Conservation (phyloP, 1,284 basidiomycete species). For the Ustilago esculenta region DNA sequence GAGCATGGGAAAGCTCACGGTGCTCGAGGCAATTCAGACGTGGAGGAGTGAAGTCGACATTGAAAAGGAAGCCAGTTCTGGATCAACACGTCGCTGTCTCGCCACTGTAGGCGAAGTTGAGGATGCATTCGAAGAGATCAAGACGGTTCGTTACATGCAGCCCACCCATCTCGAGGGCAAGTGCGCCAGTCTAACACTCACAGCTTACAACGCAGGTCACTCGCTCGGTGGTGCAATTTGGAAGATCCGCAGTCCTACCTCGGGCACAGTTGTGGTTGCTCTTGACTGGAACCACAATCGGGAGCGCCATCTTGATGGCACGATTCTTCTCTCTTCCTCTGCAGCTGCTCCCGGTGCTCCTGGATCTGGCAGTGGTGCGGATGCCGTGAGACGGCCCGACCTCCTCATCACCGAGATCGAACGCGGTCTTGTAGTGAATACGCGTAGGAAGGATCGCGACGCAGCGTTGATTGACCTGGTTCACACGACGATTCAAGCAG, state of each 20-base stretch:
- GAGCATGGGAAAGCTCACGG: conserved; percentile 90
- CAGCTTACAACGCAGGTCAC: conserved; percentile 94
- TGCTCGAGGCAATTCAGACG: conserved; percentile 55
- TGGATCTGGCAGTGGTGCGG: conserved; percentile 21
- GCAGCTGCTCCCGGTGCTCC: conserved; percentile 33
- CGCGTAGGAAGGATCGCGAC: conserved; percentile 89
- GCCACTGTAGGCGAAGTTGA: conserved; percentile 86
- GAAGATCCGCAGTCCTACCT: conserved; percentile 96
- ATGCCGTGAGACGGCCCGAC: conserved; percentile 61
- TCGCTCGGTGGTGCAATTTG: conserved; percentile 96
- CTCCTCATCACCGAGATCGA: conserved; percentile 93
- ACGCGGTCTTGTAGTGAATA: conserved; percentile 77
- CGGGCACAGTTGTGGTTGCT: conserved; percentile 93
- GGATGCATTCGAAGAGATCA: conserved; percentile 91
- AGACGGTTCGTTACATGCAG: conserved; percentile 91
- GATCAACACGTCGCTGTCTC: conserved; percentile 69
- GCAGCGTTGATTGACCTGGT: conserved; percentile 73
- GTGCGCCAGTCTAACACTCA: conserved; percentile 77
- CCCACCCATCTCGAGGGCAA: conserved; percentile 91
- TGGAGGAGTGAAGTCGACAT: conserved; percentile 62
- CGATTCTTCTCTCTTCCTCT: conserved; percentile 71
- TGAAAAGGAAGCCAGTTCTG: conserved; percentile 14
- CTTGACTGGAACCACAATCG: conserved; percentile 96
- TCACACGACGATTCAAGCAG: conserved; percentile 84
- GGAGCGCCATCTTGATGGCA: conserved; percentile 94